Evolutionary conservation across 2,329 filamentous ascomycete species (phyloP).

Genomic region (Thermoascus crustaceus): DNA sequence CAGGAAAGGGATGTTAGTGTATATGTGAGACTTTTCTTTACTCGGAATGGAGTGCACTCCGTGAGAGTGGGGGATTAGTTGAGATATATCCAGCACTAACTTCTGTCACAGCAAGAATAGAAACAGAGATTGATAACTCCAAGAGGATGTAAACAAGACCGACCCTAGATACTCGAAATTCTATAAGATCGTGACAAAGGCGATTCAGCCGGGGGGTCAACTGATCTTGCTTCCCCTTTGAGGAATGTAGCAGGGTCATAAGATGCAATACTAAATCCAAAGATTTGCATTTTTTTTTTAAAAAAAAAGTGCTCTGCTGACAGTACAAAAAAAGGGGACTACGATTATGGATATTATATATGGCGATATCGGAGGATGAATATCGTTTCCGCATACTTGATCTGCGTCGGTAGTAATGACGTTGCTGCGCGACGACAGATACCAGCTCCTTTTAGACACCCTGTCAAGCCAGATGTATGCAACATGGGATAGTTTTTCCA

Average conservation of each 20-base stretch:
- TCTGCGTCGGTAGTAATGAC: slow-evolving; percentile 78
- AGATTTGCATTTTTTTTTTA: too few species aligned
- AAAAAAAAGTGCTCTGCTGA: too few species aligned
- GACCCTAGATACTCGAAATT: slow-evolving; percentile 41
- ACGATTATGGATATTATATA: too few species aligned
- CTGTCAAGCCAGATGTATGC: slow-evolving; percentile 89
- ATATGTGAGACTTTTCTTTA: slow-evolving; percentile 48
- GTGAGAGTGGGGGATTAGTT: slow-evolving; percentile 56
- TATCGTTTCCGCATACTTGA: too few species aligned
- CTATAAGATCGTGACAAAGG: slow-evolving; percentile 50
- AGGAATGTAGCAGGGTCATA: slow-evolving; percentile 43
- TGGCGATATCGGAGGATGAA: too few species aligned
- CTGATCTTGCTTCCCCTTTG: slow-evolving; percentile 53
- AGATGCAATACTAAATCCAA: too few species aligned
- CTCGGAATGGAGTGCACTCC: slow-evolving; percentile 54
- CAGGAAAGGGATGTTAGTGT: slow-evolving; percentile 31
- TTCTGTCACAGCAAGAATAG: slow-evolving; percentile 67
- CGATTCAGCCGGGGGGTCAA: slow-evolving; percentile 58
- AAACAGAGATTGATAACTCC: slow-evolving; percentile 71
- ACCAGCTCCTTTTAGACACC: slow-evolving; percentile 77
- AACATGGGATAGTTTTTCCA: slow-evolving; percentile 64
- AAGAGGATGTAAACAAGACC: slow-evolving; percentile 65
- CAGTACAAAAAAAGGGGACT: slow-evolving; percentile 86
- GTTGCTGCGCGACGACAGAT: slow-evolving; percentile 73
- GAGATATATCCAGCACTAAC: slow-evolving; percentile 73